phyloP scores from a whole-genome alignment of 306 rosid species.

The Gleditsia sinensis region DNA sequence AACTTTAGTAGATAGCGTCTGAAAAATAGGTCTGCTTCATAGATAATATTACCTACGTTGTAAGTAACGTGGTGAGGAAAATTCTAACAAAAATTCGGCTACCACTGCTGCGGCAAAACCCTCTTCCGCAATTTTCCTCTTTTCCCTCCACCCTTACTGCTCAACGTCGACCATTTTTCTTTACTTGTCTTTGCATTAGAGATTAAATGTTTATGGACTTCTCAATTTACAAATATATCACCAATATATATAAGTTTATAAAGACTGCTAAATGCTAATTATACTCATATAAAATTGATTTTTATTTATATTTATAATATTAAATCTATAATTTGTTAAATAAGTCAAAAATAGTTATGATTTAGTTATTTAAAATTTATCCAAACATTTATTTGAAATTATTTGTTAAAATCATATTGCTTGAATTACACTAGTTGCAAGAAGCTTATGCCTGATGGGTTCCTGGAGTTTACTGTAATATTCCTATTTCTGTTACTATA shows the following conservation, averaged over 20 bases:
- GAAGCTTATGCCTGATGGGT: conserved; percentile 30
- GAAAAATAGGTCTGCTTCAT: conserved; percentile 23
- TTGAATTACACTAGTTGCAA: too few relatives aligned
- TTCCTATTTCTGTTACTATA: conserved; percentile 35
- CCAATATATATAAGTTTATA: too few relatives aligned
- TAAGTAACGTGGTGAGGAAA: conserved; percentile 33
- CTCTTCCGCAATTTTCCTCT: conserved; percentile 19
- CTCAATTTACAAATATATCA: neutral
- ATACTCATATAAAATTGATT: neutral
- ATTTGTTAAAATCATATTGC: too few relatives aligned
- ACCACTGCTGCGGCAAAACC: conserved; percentile 47
- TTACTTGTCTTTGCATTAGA: neutral
- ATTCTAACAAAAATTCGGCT: conserved; percentile 46
- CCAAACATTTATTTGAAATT: too few relatives aligned
- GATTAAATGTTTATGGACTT: neutral
- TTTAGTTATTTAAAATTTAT: neutral
- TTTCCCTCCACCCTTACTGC: neutral
- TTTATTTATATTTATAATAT: neutral
- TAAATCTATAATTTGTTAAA: too few relatives aligned
- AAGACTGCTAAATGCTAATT: neutral
- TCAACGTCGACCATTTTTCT: neutral
- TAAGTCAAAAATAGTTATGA: neutral
- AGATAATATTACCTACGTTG: conserved; percentile 20
- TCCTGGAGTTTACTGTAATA: conserved; percentile 23
- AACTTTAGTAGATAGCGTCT: conserved; percentile 27